Evolutionary conservation across 345 rosid genomes (phyloP).

Genomic region (Mercurialis annua): DNA sequence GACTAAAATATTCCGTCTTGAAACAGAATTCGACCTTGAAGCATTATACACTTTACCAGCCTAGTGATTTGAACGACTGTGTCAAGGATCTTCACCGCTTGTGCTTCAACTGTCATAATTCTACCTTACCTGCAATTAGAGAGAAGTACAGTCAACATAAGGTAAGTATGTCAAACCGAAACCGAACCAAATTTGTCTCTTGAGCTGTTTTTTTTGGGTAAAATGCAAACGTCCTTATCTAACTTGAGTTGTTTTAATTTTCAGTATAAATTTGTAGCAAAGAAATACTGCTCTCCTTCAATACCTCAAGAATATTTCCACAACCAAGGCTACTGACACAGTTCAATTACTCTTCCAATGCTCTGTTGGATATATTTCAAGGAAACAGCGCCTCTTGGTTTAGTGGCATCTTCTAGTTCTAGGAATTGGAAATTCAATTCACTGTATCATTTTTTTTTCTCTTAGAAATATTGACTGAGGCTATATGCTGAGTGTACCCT

Average conservation of each 20-base stretch:
- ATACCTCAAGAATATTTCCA: constrained; percentile 67
- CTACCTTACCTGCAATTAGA: constrained; percentile 65
- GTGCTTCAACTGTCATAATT: constrained; percentile 42
- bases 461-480: neutral
- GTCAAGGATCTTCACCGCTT: constrained; percentile 67
- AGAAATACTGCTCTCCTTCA: constrained; percentile 67
- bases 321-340: constrained; percentile 19
- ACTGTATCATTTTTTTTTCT: neutral
- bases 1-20: neutral
- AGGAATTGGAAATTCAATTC: neutral
- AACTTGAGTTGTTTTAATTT: neutral
- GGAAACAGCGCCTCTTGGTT: neutral
- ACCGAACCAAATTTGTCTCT: neutral
- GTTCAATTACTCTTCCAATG: constrained; percentile 14
- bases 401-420: neutral
- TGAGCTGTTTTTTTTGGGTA: neutral
- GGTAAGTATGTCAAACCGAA: constrained; percentile 32
- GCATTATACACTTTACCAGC: constrained; percentile 76
- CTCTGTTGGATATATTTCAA: constrained; percentile 16
- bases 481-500: neutral
- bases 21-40: constrained; percentile 72
- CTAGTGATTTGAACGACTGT: constrained; percentile 59
- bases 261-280: constrained; percentile 85
- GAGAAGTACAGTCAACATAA: constrained; percentile 90
- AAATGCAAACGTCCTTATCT: neutral